Evolutionary conservation across 345 rosid species (phyloP).

Genomic region (Populus deltoides): DNA sequence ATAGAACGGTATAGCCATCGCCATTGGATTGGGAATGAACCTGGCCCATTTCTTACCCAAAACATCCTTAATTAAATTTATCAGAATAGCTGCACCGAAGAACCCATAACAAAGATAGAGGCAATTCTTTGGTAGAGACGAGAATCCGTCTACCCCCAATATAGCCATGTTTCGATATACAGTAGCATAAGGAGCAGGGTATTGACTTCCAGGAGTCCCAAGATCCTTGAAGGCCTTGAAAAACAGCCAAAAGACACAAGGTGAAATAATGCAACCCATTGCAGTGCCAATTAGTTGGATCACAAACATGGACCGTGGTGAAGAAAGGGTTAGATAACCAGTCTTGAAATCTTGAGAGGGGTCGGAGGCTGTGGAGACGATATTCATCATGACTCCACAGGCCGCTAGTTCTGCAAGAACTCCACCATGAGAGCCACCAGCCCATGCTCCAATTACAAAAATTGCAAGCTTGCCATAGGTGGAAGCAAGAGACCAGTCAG

Average conservation of each 20-base stretch:
- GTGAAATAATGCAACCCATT: constrained; percentile 32
- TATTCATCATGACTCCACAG: constrained; percentile 34
- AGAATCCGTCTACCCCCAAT: not conserved
- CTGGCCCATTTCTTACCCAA: constrained; percentile 5
- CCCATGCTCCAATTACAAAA: constrained; percentile 25
- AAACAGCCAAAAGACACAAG: constrained; percentile 27
- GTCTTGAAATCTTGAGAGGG: constrained; percentile 34
- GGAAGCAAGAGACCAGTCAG: no score
- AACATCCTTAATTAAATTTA: constrained; percentile 26
- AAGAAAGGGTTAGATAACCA: constrained; percentile 27
- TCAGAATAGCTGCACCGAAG: constrained; percentile 26
- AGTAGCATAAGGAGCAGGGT: not conserved
- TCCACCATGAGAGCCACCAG: constrained; percentile 22
- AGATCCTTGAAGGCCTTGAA: constrained; percentile 24
- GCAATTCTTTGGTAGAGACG: not conserved
- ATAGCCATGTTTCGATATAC: not conserved
- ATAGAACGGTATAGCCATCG: constrained; percentile 45
- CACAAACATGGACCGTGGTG: constrained; percentile 33
- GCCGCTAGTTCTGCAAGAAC: constrained; percentile 23
- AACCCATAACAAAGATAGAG: constrained; percentile 37
- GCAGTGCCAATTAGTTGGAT: constrained; percentile 32
- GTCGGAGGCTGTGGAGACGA: constrained; percentile 30
- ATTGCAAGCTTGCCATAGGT: no score
- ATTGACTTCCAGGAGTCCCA: not conserved
- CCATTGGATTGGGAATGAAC: constrained; percentile 44